Conservation (phyloP, 2,329 filamentous ascomycete species). For the Nannizzia gypsea region DNA sequence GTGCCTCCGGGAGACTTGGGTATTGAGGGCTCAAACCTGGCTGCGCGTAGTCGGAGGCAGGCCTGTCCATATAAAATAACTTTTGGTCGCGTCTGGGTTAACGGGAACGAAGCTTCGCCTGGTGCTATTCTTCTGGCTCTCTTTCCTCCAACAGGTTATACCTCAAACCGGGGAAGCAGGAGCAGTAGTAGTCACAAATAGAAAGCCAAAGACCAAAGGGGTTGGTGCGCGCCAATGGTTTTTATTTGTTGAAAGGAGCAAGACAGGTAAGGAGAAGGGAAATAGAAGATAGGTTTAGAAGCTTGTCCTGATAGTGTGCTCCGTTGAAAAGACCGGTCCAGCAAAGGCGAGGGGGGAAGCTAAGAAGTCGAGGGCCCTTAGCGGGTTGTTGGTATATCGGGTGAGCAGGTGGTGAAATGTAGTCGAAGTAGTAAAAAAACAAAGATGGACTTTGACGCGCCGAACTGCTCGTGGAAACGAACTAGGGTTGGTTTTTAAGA, state of each 20-base stretch:
- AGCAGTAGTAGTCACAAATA: background rate
- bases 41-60: constrained; percentile 67
- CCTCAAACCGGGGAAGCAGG: background rate
- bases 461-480: constrained; percentile 5
- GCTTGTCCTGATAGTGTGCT: background rate
- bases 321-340: background rate
- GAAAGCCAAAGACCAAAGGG: background rate
- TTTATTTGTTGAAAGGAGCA: background rate
- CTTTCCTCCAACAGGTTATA: background rate
- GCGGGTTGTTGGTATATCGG: background rate
- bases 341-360: background rate
- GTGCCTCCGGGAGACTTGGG: constrained; percentile 43
- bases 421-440: constrained; percentile 3
- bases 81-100: constrained; percentile 9
- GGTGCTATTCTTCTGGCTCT: constrained; percentile 9
- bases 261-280: background rate
- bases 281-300: background rate
- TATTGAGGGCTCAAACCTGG: constrained; percentile 64
- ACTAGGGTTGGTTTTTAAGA: constrained; percentile 4
- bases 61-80: constrained; percentile 40
- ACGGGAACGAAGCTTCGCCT: constrained; percentile 5
- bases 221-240: background rate
- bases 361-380: background rate
- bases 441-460: constrained; percentile 4
- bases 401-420: background rate